Percentiles rank a stretch among this genome's conserved stretches.
Evolutionary conservation across 2,329 filamentous ascomycete species (phyloP).

Genomic region (Capronia coronata): DNA sequence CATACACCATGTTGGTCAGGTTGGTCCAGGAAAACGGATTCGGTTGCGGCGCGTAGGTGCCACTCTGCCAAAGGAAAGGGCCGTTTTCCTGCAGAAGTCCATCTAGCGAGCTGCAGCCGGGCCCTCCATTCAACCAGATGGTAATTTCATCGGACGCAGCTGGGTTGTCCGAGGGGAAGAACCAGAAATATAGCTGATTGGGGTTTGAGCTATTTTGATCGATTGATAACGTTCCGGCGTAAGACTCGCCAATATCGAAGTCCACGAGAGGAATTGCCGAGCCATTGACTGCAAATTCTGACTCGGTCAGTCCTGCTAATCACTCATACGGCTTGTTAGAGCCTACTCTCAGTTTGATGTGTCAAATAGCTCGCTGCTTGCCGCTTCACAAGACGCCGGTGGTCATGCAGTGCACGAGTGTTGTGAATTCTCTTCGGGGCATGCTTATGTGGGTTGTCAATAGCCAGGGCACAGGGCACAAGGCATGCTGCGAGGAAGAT

Average conservation of each 20-base stretch:
- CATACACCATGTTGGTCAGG: slow-evolving; percentile 31
- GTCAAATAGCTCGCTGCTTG: slow-evolving; percentile 20
- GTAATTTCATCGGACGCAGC: slow-evolving; percentile 45
- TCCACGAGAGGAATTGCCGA: slow-evolving; percentile 59
- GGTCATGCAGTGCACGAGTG: slow-evolving; percentile 3
- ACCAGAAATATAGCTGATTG: slow-evolving; percentile 41
- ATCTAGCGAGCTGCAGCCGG: slow-evolving; percentile 54
- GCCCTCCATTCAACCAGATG: slow-evolving; percentile 52
- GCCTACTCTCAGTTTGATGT: slow-evolving; percentile 21
- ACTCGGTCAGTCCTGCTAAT: slow-evolving; percentile 16
- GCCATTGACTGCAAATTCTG: slow-evolving; percentile 60
- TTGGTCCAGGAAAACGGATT: slow-evolving; percentile 31
- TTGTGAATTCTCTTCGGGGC: slow-evolving; percentile 11
- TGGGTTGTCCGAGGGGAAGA: slow-evolving; percentile 48
- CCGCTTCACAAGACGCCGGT: slow-evolving; percentile 10
- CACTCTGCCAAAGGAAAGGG: slow-evolving; percentile 59
- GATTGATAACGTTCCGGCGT: slow-evolving; percentile 50
- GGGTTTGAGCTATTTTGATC: slow-evolving; percentile 35
- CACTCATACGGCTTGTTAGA: not conserved
- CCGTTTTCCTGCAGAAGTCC: slow-evolving; percentile 61
- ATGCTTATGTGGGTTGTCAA: slow-evolving; percentile 18
- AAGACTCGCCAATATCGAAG: slow-evolving; percentile 57
- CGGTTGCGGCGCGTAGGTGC: slow-evolving; percentile 56
- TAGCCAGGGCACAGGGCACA: slow-evolving; percentile 13
- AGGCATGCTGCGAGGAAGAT: slow-evolving; percentile 13